phyloP scores from a whole-genome alignment of 768 basidiomycete genomes.

The Boletus sensibilis region DNA sequence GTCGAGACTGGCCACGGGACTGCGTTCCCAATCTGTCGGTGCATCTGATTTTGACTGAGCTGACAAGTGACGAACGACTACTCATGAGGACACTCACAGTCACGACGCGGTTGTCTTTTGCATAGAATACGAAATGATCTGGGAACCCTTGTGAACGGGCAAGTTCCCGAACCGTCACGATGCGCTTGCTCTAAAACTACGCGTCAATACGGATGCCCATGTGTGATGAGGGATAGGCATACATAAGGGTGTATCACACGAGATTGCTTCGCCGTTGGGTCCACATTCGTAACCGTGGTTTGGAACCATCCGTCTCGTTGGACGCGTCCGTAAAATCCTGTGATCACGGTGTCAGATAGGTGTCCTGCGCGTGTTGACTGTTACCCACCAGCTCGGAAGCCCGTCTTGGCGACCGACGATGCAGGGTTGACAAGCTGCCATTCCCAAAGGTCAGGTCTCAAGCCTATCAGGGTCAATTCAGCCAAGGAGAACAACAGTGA shows the following conservation, averaged over 20 bases:
- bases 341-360: conserved; percentile 3
- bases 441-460: conserved; percentile 48
- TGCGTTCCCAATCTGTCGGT: conserved; percentile 79
- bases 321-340: conserved; percentile 61
- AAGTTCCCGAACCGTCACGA: conserved; percentile 72
- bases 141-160: conserved; percentile 84
- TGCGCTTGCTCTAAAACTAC: conserved; percentile 55
- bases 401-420: conserved; percentile 52
- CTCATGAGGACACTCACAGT: conserved; percentile 47
- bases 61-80: background rate
- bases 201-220: background rate
- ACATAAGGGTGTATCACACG: conserved; percentile 68
- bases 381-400: conserved; percentile 50
- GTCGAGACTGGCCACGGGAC: conserved; percentile 64
- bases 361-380: background rate
- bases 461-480: conserved; percentile 9
- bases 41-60: conserved; percentile 49
- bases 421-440: conserved; percentile 62
- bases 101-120: conserved; percentile 50
- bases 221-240: conserved; percentile 18
- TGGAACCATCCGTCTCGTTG: conserved; percentile 56
- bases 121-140: conserved; percentile 64
- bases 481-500: background rate
- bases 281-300: conserved; percentile 77
- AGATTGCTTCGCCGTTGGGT: conserved; percentile 76